A percentile compares a stretch with the other conserved stretches of the same genome.
phyloP scores from a whole-genome alignment of 257 asterid genomes.

The Nicotiana tabacum region DNA sequence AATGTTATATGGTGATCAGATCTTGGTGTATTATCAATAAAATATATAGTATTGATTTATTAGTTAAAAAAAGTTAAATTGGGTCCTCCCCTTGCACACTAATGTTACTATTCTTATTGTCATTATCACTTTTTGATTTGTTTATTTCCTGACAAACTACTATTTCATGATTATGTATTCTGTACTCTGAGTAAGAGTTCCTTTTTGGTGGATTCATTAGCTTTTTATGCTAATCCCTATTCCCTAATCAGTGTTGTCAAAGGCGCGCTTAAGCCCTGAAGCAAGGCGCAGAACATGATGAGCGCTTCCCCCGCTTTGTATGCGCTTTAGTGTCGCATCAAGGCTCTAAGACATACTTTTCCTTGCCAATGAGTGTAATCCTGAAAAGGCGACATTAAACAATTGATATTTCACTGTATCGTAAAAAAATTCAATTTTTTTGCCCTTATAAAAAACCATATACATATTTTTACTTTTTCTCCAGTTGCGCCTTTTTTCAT shows the following conservation, averaged over 20 bases:
- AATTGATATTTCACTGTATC: no score
- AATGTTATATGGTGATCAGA: neutral
- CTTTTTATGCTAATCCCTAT: neutral
- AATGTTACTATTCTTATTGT: neutral
- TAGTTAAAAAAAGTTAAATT: neutral
- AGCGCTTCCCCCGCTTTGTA: no score
- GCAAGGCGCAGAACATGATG: no score
- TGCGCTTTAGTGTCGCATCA: no score
- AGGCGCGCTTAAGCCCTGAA: no score
- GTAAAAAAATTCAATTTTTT: no score
- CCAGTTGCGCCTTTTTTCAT: no score
- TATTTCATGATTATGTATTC: conserved; percentile 11
- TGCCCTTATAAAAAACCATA: no score
- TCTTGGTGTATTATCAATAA: neutral
- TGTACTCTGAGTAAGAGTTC: neutral
- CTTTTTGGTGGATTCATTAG: neutral
- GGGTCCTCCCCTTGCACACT: neutral
- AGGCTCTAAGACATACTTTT: no score
- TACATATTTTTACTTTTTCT: no score
- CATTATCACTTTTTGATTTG: neutral
- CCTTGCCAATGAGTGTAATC: no score
- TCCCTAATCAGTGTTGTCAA: neutral
- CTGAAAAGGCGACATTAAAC: no score
- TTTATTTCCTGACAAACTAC: neutral
- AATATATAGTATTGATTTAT: neutral